Conservation (phyloP, 2,329 filamentous ascomycete species). For the Huntiella abstrusa region DNA sequence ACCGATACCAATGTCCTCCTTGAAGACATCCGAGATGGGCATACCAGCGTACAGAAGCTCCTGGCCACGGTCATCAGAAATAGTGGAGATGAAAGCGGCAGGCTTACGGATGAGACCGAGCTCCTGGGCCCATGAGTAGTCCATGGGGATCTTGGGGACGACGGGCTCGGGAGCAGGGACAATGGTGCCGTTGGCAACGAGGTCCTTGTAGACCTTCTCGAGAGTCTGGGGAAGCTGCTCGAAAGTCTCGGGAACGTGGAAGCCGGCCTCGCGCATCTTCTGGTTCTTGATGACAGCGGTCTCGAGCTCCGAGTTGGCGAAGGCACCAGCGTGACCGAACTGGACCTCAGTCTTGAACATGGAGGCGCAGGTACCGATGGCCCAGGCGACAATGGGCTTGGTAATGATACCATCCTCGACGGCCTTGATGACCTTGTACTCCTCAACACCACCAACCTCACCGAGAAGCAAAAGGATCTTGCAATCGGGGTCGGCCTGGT, state of each 20-base stretch:
- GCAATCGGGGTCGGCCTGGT: constrained; percentile 91
- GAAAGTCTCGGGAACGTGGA: constrained; percentile 88
- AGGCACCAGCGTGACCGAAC: constrained; percentile 96
- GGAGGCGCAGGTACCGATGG: constrained; percentile 95
- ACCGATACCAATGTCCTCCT: constrained; percentile 94
- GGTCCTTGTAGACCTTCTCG: constrained; percentile 67
- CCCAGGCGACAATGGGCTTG: constrained; percentile 98
- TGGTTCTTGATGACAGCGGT: constrained; percentile 94
- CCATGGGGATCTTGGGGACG: constrained; percentile 97
- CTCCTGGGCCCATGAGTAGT: constrained; percentile 99
- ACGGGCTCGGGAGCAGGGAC: constrained; percentile 72
- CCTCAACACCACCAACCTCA: constrained; percentile 97
- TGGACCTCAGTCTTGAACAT: constrained; percentile 99
- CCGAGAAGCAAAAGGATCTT: constrained; percentile 92
- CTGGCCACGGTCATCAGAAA: constrained; percentile 98
- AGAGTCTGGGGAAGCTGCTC: constrained; percentile 76
- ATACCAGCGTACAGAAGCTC: constrained; percentile 97
- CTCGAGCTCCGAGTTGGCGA: constrained; percentile 98
- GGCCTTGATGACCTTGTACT: constrained; percentile 98
- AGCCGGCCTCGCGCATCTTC: constrained; percentile 84
- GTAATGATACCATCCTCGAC: constrained; percentile 88
- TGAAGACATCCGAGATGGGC: constrained; percentile 99
- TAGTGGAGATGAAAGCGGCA: constrained; percentile 98
- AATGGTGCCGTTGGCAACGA: constrained; percentile 71
- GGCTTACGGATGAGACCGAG: constrained; percentile 98